These are phyloP conservation scores for Fusarium continuum DNA, from an alignment of 2,329 filamentous ascomycete species.

Conservation along the genomic window DNA sequence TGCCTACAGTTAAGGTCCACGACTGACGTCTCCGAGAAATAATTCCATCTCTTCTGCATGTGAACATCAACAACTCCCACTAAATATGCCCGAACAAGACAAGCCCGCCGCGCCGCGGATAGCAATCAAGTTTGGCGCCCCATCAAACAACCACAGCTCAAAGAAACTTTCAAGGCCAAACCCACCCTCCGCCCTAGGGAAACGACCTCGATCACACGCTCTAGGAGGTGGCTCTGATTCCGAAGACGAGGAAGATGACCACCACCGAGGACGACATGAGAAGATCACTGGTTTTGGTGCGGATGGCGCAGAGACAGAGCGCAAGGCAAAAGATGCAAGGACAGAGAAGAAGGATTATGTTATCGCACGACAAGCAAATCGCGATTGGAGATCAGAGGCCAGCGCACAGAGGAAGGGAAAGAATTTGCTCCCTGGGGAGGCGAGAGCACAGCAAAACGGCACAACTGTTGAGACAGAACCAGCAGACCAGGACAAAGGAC, in stretches of 20 bases:
- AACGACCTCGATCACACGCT: conserved; percentile 56
- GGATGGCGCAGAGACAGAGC: conserved; percentile 55
- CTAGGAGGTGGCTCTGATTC: conserved; percentile 56
- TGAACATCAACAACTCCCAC: background rate
- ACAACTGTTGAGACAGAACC: conserved; percentile 46
- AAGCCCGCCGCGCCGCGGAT: conserved; percentile 51
- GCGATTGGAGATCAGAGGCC: conserved; percentile 68
- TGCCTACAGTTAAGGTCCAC: too few relatives aligned
- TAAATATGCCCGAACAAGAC: conserved; percentile 41
- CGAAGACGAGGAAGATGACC: conserved; percentile 50
- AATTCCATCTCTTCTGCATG: background rate
- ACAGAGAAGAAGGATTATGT: conserved; percentile 56
- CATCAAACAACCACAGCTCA: conserved; percentile 42
- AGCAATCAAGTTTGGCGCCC: conserved; percentile 58
- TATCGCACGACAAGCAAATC: conserved; percentile 67
- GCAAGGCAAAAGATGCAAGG: conserved; percentile 43
- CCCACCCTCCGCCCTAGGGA: conserved; percentile 58
- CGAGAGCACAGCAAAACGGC: conserved; percentile 55
- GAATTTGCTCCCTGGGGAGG: conserved; percentile 67
- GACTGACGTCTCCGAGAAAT: conserved; percentile 18
- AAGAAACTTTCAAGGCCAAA: conserved; percentile 46
- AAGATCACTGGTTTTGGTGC: conserved; percentile 60
- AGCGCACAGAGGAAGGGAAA: conserved; percentile 59
- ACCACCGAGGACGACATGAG: conserved; percentile 51
- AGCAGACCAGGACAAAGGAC: conserved; percentile 59